Conservation (phyloP, 257 asterid genomes). For the Przewalskia tangutica region DNA sequence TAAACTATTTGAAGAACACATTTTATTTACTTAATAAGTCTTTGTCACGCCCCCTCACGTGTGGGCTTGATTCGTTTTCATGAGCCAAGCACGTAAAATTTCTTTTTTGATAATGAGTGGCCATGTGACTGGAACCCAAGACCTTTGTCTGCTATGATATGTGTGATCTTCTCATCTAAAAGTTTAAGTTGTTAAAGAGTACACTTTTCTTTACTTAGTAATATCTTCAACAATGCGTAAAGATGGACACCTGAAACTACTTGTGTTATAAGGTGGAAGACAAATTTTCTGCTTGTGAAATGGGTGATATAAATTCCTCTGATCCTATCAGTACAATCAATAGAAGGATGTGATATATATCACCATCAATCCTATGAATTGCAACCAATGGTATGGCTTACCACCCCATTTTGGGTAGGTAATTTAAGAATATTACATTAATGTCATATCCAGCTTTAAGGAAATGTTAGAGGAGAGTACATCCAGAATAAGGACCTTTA, state of each 20-base stretch:
- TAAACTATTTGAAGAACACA: no score
- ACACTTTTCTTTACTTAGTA: no score
- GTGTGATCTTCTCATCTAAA: no score
- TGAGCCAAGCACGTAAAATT: no score
- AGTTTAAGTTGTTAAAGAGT: no score
- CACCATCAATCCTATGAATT: not conserved
- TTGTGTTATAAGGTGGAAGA: not conserved
- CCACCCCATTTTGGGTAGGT: not conserved
- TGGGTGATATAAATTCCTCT: not conserved
- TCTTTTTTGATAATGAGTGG: no score
- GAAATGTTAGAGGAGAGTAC: not conserved
- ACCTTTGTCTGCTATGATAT: no score
- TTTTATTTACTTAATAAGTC: no score
- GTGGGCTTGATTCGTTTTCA: no score
- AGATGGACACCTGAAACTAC: not conserved
- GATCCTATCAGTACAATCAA: not conserved
- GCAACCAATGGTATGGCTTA: not conserved
- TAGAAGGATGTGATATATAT: not conserved
- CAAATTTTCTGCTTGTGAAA: not conserved
- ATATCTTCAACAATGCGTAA: not conserved
- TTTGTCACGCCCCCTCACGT: no score
- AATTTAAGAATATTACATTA: no score
- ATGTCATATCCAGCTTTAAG: not conserved
- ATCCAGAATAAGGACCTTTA: not conserved
- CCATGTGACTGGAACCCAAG: no score